These are phyloP conservation scores for Orychophragmus violaceus DNA, from an alignment of 345 rosid species.

Conservation along the genomic window DNA sequence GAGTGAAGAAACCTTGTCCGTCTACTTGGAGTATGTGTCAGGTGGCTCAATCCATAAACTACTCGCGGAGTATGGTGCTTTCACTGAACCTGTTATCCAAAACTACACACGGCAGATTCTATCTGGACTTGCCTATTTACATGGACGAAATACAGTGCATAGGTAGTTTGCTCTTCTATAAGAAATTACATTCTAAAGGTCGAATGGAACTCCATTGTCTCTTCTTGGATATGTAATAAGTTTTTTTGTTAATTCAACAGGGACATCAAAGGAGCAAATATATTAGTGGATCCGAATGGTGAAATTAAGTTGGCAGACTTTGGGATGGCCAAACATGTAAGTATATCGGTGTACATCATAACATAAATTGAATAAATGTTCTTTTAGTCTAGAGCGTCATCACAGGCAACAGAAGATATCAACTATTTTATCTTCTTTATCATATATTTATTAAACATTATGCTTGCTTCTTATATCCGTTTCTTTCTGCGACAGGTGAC, in stretches of 20 bases:
- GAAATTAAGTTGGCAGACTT: slow-evolving; percentile 94
- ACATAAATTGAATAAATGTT: not conserved
- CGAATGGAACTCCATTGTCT: not conserved
- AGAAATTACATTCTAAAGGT: not conserved
- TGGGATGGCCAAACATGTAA: slow-evolving; percentile 99
- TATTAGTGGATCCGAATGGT: slow-evolving; percentile 90
- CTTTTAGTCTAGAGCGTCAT: not conserved
- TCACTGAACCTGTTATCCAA: slow-evolving; percentile 88
- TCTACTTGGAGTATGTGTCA: slow-evolving; percentile 89
- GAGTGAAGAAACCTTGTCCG: slow-evolving; percentile 88
- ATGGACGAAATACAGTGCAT: slow-evolving; percentile 88
- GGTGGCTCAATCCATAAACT: slow-evolving; percentile 97
- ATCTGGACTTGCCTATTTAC: slow-evolving; percentile 83
- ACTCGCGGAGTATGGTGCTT: slow-evolving; percentile 89
- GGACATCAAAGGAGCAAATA: slow-evolving; percentile 97
- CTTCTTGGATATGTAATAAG: not conserved
- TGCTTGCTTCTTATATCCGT: slow-evolving; percentile 7
- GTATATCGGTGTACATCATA: not conserved
- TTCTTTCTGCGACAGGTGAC: slow-evolving; percentile 49
- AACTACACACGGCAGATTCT: slow-evolving; percentile 86
- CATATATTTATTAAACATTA: not conserved
- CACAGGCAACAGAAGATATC: not conserved
- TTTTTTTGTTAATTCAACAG: slow-evolving; percentile 35
- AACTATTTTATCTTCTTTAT: not conserved
- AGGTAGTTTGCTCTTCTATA: slow-evolving; percentile 42